These are phyloP conservation scores for Heliamphora pulchella DNA, from an alignment of 179 eudicot genomes.

Conservation along the genomic window DNA sequence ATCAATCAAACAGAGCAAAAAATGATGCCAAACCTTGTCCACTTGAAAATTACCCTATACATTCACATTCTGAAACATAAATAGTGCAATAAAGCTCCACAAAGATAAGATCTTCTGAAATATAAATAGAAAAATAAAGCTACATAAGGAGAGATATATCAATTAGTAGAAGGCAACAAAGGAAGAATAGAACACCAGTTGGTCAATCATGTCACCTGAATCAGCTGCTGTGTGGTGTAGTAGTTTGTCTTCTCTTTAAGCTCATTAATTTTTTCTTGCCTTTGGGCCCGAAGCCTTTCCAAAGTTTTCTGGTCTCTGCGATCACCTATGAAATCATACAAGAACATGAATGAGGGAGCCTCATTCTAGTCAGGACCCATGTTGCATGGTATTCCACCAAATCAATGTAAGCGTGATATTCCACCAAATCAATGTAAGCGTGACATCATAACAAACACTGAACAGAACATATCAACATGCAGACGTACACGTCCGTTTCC, in stretches of 20 bases:
- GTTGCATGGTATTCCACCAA: not conserved
- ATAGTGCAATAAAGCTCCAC: not conserved
- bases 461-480: not conserved
- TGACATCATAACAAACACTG: not conserved
- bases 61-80: not conserved
- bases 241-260: conserved; percentile 88
- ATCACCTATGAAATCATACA: conserved; percentile 41
- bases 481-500: not conserved
- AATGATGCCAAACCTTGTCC: not conserved
- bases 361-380: not conserved
- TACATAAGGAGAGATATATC: not conserved
- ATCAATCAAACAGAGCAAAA: not conserved
- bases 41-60: not conserved
- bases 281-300: conserved; percentile 81
- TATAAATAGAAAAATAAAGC: not conserved
- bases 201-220: conserved; percentile 53
- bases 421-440: conserved; percentile 10
- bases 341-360: not conserved
- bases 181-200: not conserved
- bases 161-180: not conserved
- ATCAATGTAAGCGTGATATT: conserved; percentile 2
- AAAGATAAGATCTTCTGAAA: not conserved
- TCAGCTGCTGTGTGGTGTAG: conserved; percentile 84
- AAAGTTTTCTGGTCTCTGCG: conserved; percentile 69
- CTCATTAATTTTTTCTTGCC: conserved; percentile 86